Base-by-base conservation (phyloP, 2,329 filamentous ascomycete genomes). In the Verticillium klebahnii region DNA sequence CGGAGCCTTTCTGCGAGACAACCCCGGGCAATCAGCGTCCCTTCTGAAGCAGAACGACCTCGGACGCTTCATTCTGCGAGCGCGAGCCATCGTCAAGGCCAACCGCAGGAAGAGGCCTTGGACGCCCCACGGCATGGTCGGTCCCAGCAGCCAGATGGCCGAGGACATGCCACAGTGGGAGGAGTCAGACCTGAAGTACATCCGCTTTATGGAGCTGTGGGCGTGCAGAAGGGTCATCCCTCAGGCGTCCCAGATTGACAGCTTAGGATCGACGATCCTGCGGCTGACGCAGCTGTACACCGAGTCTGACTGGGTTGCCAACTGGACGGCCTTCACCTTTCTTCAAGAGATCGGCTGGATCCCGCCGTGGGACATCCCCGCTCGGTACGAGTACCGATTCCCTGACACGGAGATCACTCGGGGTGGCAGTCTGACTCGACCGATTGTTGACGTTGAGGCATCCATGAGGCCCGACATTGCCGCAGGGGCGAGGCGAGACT, bases 311-410 rank as follows among this genome's bases (percentile, higher is more conserved):
- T 72, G 73, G 58, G 75, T 86, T 40, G 77, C 80, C 29, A 71
- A 76, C 15, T 70, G 72, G 50, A 77, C 80, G 5, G 83, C 82
- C 39, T 88, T 85, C 80, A 81, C 85, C 1, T 92, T 93, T 65
- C 74, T 95, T 34, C 89, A 93, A 69, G 91, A 95, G 71, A 80
- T 93, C 50, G 90, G 90, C 12, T 85, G 87, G 60, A 82, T 92
- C 52, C 76, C 84, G 8, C 89, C 90, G 0, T 91, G 88, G 83
- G 89, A 93, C 67, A 85, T 91, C 57, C 82, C 82, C 3, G 78
- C 84, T 4, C 80, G 88, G 3, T 91, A 90, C 72, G 82, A 82
- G 36, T 73, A 84, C 56, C 78, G 83, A 19, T 78, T 88, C 29
- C 85, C 85, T 0, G 78, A 72, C 23, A 75, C 81, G 19, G 70